phyloP scores from a whole-genome alignment of 441 rosid genomes.

The Gossypium schwendimanii region DNA sequence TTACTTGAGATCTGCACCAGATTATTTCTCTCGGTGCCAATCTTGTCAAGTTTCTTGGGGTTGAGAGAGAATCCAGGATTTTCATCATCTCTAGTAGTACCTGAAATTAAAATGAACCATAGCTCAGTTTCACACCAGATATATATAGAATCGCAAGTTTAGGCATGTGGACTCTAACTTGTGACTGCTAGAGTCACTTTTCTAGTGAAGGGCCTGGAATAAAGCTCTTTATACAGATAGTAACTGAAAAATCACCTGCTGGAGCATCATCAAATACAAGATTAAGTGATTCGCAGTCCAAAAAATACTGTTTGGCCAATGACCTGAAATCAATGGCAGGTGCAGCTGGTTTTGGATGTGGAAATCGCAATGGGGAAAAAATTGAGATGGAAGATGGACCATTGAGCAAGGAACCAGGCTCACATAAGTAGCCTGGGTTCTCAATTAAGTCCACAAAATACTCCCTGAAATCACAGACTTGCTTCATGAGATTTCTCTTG shows the following conservation, averaged over 20 bases:
- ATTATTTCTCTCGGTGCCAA: slow-evolving; percentile 39
- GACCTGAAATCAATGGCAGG: slow-evolving; percentile 59
- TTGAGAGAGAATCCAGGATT: slow-evolving; percentile 44
- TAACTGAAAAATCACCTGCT: slow-evolving; percentile 43
- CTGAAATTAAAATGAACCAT: slow-evolving; percentile 26
- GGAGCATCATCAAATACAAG: slow-evolving; percentile 67
- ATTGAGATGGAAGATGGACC: slow-evolving; percentile 90
- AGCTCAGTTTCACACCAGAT: slow-evolving; percentile 5
- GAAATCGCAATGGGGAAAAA: slow-evolving; percentile 94
- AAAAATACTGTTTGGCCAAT: slow-evolving; percentile 87
- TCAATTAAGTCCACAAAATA: slow-evolving; percentile 83
- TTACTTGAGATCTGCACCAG: slow-evolving; percentile 32
- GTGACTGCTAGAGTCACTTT: too few species aligned
- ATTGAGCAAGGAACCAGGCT: slow-evolving; percentile 87
- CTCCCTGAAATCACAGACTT: slow-evolving; percentile 58
- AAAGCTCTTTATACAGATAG: neutral
- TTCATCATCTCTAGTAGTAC: slow-evolving; percentile 30
- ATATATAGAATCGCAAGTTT: neutral
- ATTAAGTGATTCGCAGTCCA: slow-evolving; percentile 66
- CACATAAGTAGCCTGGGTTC: slow-evolving; percentile 78
- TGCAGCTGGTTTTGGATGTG: slow-evolving; percentile 58
- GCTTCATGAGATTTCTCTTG: slow-evolving; percentile 15
- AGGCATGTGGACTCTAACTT: neutral
- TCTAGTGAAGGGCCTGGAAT: neutral
- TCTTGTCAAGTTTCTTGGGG: slow-evolving; percentile 39